Percentiles rank a stretch among this genome's conserved stretches.
Conservation (phyloP, 495 filamentous ascomycete genomes). For the Aspergillus bridgeri region DNA sequence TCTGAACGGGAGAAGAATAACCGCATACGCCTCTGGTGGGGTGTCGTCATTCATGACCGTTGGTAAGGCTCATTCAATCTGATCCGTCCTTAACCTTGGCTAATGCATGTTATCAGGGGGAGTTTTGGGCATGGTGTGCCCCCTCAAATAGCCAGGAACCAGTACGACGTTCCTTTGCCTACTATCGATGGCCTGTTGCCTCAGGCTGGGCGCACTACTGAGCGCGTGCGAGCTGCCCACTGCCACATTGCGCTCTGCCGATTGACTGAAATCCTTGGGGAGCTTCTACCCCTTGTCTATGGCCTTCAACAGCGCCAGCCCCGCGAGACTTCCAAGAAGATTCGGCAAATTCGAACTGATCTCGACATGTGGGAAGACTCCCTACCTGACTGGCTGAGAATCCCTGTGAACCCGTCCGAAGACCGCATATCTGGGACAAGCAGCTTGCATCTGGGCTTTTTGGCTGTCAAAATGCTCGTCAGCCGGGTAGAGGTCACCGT, state of each 20-base stretch:
- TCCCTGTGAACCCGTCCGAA: constrained; percentile 25
- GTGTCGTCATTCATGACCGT: constrained; percentile 51
- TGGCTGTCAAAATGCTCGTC: constrained; percentile 52
- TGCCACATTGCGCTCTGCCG: constrained; percentile 51
- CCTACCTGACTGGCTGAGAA: constrained; percentile 41
- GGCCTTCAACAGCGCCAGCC: constrained; percentile 38
- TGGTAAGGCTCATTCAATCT: constrained; percentile 31
- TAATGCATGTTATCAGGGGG: constrained; percentile 32
- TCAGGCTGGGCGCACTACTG: constrained; percentile 31
- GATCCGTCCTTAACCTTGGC: not conserved
- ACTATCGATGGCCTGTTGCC: constrained; percentile 40
- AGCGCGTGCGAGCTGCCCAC: constrained; percentile 42
- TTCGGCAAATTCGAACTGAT: constrained; percentile 41
- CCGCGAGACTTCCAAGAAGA: constrained; percentile 41
- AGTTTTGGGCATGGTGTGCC: constrained; percentile 53
- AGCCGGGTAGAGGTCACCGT: constrained; percentile 50
- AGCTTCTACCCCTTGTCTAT: constrained; percentile 50
- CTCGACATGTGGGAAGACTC: constrained; percentile 48
- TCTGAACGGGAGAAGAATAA: constrained; percentile 45
- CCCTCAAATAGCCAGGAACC: constrained; percentile 44
- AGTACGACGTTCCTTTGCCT: constrained; percentile 55
- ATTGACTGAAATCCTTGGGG: constrained; percentile 51
- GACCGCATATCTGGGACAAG: constrained; percentile 41
- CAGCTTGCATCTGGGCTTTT: constrained; percentile 48
- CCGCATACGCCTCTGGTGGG: constrained; percentile 51